These are phyloP conservation scores for Buxus sempervirens DNA, from an alignment of 164 flowering plant species.

Conservation along the genomic window DNA sequence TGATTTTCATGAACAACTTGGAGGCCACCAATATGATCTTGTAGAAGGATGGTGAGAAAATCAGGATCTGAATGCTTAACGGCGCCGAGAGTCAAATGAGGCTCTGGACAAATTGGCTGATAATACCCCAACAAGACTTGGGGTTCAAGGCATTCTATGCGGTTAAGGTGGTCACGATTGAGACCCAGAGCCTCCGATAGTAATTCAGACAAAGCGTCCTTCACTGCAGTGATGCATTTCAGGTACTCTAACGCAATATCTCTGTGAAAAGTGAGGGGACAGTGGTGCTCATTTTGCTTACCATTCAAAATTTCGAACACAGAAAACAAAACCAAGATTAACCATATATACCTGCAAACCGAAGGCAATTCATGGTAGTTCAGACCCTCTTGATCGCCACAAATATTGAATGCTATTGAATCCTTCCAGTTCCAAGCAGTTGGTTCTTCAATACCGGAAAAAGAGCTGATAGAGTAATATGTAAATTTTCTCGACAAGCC, in stretches of 20 bases:
- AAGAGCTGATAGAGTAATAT: slow-evolving; percentile 1
- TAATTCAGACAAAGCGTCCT: slow-evolving; percentile 15
- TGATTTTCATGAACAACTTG: slow-evolving; percentile 35
- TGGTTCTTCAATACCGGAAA: neutral
- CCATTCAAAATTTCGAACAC: no score
- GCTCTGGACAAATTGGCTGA: slow-evolving; percentile 50
- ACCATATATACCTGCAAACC: no score
- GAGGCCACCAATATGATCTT: slow-evolving; percentile 43
- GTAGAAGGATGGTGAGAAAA: slow-evolving; percentile 43
- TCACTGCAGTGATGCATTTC: slow-evolving; percentile 14
- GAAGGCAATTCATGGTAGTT: no score
- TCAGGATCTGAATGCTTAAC: slow-evolving; percentile 32
- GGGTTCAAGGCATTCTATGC: slow-evolving; percentile 21
- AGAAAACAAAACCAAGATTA: no score
- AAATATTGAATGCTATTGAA: neutral
- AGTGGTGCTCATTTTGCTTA: no score
- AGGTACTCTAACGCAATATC: slow-evolving; percentile 23
- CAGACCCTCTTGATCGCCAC: no score
- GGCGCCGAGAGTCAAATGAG: slow-evolving; percentile 36
- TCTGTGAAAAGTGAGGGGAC: no score
- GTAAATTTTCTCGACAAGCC: slow-evolving; percentile 1
- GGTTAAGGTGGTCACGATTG: slow-evolving; percentile 11
- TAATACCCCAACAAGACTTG: slow-evolving; percentile 23
- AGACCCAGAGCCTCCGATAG: slow-evolving; percentile 32
- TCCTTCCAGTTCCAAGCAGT: slow-evolving; percentile 19